These are phyloP conservation scores for Rhododendron griersonianum DNA, from an alignment of 148 eudicot genomes.

Conservation along the genomic window DNA sequence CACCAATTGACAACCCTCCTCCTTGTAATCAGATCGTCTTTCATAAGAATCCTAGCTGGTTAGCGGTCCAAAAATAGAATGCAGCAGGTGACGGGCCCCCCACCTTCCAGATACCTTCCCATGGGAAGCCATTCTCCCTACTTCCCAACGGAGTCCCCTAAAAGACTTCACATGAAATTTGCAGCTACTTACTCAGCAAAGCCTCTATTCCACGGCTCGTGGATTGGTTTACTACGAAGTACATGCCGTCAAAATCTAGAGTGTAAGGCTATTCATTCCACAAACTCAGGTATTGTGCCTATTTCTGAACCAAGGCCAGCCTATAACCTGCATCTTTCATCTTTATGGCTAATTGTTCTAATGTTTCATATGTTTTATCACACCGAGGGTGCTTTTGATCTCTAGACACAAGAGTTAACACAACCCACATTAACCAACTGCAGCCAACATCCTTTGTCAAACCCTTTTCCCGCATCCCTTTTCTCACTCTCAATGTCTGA, in stretches of 20 bases:
- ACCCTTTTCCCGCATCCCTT: too few relatives aligned
- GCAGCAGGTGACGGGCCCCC: background rate
- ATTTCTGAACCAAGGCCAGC: background rate
- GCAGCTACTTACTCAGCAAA: background rate
- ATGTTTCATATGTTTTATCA: conserved; percentile 41
- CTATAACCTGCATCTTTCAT: conserved; percentile 37
- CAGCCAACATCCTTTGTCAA: too few relatives aligned
- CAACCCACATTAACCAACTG: conserved; percentile 28
- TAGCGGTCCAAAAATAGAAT: background rate
- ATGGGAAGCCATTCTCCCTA: background rate
- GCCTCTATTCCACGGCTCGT: background rate
- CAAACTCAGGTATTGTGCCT: conserved; percentile 7
- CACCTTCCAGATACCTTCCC: background rate
- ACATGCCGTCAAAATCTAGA: background rate
- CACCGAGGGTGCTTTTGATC: conserved; percentile 50
- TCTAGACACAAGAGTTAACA: conserved; percentile 53
- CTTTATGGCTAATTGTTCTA: conserved; percentile 39
- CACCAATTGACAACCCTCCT: background rate
- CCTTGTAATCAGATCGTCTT: background rate
- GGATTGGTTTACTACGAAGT: background rate
- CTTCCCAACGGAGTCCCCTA: background rate
- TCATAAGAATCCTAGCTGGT: background rate
- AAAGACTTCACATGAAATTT: background rate
- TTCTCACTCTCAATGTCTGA: too few relatives aligned
- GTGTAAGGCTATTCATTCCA: background rate